Evolutionary conservation across 2,329 filamentous ascomycete species (phyloP), one percentile per base, ranked within the genome.

Genomic region (Xylariaceae sp.): DNA sequence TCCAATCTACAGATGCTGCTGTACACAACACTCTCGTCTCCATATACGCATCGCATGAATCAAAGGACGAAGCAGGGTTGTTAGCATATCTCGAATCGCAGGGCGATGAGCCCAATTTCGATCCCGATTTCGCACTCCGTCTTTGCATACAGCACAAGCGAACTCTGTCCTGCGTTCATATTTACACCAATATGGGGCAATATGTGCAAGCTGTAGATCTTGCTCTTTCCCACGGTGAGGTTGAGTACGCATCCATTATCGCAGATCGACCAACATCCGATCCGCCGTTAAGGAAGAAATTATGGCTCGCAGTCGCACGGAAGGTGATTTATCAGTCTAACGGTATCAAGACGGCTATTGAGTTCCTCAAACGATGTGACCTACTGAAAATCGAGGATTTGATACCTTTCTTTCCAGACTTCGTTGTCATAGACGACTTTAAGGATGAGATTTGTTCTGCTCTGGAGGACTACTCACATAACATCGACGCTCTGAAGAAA

Each of bases 351-450:
- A 83, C 88, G 26, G 94, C 94, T 2, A 96, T 99, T 62, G 91
- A 95, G 57, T 97, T 99, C 67, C 81, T 97, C 10, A 91, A 91
- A 63, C 87, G 91, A 8, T 97, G 93, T 70, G 92, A 97, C 56
- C 80, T 97, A 10, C 83, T 99, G 42, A 88, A 89, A 59, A 99
- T 99, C 59, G 94, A 99, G 74, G 94, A 99, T 67, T 76, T 99
- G 24, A 97, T 99, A 33, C 94, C 94, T 0, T 97, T 99, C 77
- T 99, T 99, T 75, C 94, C 94, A 0, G 94, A 99, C 70, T 99
- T 99, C 69, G 92, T 97, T 20, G 89, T 97, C 45, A 97, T 99
- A 58, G 94, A 99, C 69, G 94, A 97, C 72, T 99, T 99, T 81
- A 97, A 97, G 70, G 92, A 97, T 59, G 94, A 99, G 70, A 97